Evolutionary conservation across 257 asterid genomes (phyloP).

Genomic region (Petunia axillaris): DNA sequence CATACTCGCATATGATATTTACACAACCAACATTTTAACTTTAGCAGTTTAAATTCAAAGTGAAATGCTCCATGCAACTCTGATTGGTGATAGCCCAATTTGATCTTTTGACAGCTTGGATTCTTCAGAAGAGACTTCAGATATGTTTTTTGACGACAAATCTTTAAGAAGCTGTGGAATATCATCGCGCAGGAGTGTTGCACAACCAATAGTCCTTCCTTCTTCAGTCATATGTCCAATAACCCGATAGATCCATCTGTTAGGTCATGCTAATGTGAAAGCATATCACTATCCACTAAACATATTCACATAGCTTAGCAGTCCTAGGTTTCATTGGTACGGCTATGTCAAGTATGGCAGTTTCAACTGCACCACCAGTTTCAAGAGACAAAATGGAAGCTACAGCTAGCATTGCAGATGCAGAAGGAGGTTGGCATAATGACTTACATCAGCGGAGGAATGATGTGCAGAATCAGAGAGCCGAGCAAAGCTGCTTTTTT

Average conservation of each 20-base stretch:
- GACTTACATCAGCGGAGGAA: constrained; percentile 78
- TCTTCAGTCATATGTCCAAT: constrained; percentile 78
- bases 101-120: constrained; percentile 50
- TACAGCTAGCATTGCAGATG: constrained; percentile 95
- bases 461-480: constrained; percentile 83
- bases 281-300: constrained; percentile 58
- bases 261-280: constrained; percentile 83
- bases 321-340: constrained; percentile 96
- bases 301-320: constrained; percentile 76
- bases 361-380: constrained; percentile 63
- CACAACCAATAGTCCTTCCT: constrained; percentile 98
- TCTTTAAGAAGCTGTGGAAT: constrained; percentile 92
- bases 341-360: constrained; percentile 77
- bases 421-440: constrained; percentile 74
- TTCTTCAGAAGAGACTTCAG: constrained; percentile 47
- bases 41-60: too few relatives aligned
- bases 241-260: constrained; percentile 92
- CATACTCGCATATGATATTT: too few relatives aligned
- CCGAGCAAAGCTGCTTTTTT: constrained; percentile 76
- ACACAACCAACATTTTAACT: too few relatives aligned
- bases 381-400: constrained; percentile 90
- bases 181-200: constrained; percentile 93
- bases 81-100: constrained; percentile 79
- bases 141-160: constrained; percentile 59
- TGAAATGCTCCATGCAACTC: constrained; percentile 88